These are phyloP conservation scores for Pseudozyma sp. DNA, from an alignment of 1,284 basidiomycete species.

Conservation along the genomic window DNA sequence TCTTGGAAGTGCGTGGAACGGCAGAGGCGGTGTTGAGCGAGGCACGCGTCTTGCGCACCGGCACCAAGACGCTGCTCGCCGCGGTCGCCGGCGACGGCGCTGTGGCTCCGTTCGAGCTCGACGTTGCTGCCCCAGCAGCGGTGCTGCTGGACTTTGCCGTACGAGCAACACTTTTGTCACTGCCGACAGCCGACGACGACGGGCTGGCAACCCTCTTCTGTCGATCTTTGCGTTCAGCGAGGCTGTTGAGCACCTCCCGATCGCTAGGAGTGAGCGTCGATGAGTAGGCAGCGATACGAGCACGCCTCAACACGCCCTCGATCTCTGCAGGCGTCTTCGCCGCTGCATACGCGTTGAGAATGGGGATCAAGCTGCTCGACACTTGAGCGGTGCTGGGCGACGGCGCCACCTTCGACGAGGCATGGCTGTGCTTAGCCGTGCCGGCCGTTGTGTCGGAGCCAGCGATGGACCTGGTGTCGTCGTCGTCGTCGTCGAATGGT, in stretches of 20 bases:
- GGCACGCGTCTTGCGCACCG: slow-evolving; percentile 37
- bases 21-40: slow-evolving; percentile 28
- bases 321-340: slow-evolving; percentile 64
- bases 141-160: background rate
- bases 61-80: slow-evolving; percentile 24
- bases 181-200: slow-evolving; percentile 6
- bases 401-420: slow-evolving; percentile 23
- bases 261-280: slow-evolving; percentile 51
- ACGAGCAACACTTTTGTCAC: slow-evolving; percentile 13
- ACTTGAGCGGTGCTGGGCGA: slow-evolving; percentile 36
- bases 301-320: slow-evolving; percentile 57
- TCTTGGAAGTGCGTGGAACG: slow-evolving; percentile 16
- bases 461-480: slow-evolving; percentile 30
- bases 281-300: slow-evolving; percentile 58
- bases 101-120: slow-evolving; percentile 9
- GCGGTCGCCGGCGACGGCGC: slow-evolving; percentile 15
- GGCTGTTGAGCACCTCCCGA: slow-evolving; percentile 55
- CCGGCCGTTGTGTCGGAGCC: slow-evolving; percentile 38
- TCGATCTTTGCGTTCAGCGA: slow-evolving; percentile 49
- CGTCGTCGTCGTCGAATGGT: slow-evolving; percentile 39
- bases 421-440: slow-evolving; percentile 19
- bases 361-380: slow-evolving; percentile 50
- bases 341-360: slow-evolving; percentile 61
- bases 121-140: slow-evolving; percentile 2
- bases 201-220: slow-evolving; percentile 25